These are phyloP conservation scores for Lachancea thermotolerans DNA, from an alignment of 805 yeast species.

Conservation along the genomic window DNA sequence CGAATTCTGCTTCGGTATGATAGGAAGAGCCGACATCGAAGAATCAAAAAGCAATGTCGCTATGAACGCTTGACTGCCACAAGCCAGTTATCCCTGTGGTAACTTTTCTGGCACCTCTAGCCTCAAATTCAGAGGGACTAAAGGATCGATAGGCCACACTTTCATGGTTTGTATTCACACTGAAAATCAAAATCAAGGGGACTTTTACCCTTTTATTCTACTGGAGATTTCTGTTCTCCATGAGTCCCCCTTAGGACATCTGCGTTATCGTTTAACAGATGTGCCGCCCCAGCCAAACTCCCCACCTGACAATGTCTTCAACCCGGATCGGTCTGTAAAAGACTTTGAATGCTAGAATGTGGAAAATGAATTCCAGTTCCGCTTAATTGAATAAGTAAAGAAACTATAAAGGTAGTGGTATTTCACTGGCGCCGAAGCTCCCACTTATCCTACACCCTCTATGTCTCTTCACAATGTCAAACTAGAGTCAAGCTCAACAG, in stretches of 20 bases:
- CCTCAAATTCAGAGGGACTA: constrained; percentile 40
- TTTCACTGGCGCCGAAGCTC: no score
- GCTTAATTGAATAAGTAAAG: no score
- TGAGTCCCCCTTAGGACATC: constrained; percentile 41
- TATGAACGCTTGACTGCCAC: no score
- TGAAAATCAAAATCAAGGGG: constrained; percentile 42
- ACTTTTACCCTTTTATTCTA: constrained; percentile 42
- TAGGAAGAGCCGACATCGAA: no score
- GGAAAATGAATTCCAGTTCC: no score
- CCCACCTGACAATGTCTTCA: constrained; percentile 39
- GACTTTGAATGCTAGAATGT: no score
- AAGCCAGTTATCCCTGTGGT: constrained; percentile 40
- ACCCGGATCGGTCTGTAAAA: constrained; percentile 28
- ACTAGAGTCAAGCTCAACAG: constrained; percentile 37
- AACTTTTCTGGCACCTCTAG: constrained; percentile 41
- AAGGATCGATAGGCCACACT: constrained; percentile 46
- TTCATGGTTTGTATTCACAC: constrained; percentile 42
- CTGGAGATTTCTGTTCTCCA: constrained; percentile 44
- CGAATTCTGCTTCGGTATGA: no score
- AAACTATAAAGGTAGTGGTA: no score
- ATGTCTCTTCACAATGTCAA: no score
- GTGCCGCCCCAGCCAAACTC: constrained; percentile 44
- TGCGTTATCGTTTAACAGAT: constrained; percentile 43
- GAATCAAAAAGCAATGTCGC: no score
- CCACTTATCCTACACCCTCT: no score